Base-by-base conservation (phyloP, 495 filamentous ascomycete genomes). In the Lepraria neglecta region DNA sequence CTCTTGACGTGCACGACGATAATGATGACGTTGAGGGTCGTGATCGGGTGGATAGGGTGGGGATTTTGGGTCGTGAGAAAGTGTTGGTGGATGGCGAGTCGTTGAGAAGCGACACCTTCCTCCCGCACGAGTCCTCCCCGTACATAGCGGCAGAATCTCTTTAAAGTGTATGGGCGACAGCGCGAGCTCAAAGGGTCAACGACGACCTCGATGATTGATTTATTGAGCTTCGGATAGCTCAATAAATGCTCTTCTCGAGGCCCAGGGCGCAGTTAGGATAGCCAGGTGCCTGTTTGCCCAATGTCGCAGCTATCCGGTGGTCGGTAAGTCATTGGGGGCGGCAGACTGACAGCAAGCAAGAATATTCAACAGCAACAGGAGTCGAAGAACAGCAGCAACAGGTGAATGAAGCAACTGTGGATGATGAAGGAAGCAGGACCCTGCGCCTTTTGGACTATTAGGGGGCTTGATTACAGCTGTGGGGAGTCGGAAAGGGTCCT, bases 41-140 rank as follows among this genome's bases (percentile, higher is more conserved):
- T 42, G 65, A 64, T 10, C 62, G 54, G 21, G 31, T 55, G 6
- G 59, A 53, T n/a, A 59, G 33, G 15, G 31, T 55, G 5, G 59
- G 58, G 27, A 59, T 17, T 19, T 48, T 40, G 4, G 58, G 56
- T 51, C 48, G 55, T 27, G 40, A 46, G 27, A 57, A 24, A n/a
- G 21, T 59, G 50, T 28, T 55, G 24, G 33, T 50, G 42, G 62
- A 59, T 56, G 59, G 31, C 21, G 59, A 46, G 59, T 59, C 56
- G 58, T 68, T 68, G 46, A 69, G 65, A 65, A 69, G 63, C 66
- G 66, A 68, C 60, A 69, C 61, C 47, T 61, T 67, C 67, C 62
- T 64, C 66, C 67, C 67, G 65, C 58, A 65, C 31, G 62, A 65
- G 58, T 69, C 58, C 59, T 67, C 65, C 44, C 67, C 65, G 62